A percentile compares a stretch with the other conserved stretches of the same genome.
These are phyloP conservation scores for Xenoacremonium recifei DNA, from an alignment of 2,329 filamentous ascomycete genomes.

Conservation along the genomic window DNA sequence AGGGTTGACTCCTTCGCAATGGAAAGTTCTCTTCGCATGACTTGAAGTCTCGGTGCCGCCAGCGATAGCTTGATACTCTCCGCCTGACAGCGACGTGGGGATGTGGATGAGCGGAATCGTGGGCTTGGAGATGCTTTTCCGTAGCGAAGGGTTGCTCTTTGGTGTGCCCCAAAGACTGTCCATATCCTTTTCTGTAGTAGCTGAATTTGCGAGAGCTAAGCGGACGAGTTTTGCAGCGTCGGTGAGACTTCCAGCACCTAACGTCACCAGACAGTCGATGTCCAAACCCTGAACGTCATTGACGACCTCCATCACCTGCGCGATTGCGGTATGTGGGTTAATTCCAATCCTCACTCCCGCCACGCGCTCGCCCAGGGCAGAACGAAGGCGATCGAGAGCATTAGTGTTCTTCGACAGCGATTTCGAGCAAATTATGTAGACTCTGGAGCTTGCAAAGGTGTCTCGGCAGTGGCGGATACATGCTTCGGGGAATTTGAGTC, in stretches of 20 bases:
- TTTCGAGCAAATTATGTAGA: conserved; percentile 31
- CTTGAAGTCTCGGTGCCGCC: conserved; percentile 26
- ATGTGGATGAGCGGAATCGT: conserved; percentile 32
- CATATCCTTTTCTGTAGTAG: conserved; percentile 36
- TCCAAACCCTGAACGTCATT: conserved; percentile 34
- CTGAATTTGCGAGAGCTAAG: conserved; percentile 49
- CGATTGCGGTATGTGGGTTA: conserved; percentile 52
- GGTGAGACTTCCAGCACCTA: conserved; percentile 55
- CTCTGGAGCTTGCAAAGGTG: not conserved
- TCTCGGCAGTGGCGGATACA: conserved; percentile 6
- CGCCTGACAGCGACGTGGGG: conserved; percentile 34
- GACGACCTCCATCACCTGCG: conserved; percentile 48
- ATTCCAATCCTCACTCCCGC: conserved; percentile 50
- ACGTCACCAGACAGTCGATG: conserved; percentile 50
- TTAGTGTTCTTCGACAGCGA: conserved; percentile 47
- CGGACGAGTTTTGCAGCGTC: conserved; percentile 54
- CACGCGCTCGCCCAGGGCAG: conserved; percentile 38
- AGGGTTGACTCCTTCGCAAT: conserved; percentile 38
- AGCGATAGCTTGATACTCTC: conserved; percentile 33
- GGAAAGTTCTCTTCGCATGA: conserved; percentile 27
- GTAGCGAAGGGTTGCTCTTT: conserved; percentile 18
- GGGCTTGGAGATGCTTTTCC: conserved; percentile 14
- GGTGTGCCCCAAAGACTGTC: conserved; percentile 29
- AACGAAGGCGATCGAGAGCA: conserved; percentile 39
- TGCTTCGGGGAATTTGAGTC: conserved; percentile 5